Evolutionary conservation across 2,329 filamentous ascomycete species (phyloP), one percentile per base, ranked within the genome.

Genomic region (Apiospora pterosperma): DNA sequence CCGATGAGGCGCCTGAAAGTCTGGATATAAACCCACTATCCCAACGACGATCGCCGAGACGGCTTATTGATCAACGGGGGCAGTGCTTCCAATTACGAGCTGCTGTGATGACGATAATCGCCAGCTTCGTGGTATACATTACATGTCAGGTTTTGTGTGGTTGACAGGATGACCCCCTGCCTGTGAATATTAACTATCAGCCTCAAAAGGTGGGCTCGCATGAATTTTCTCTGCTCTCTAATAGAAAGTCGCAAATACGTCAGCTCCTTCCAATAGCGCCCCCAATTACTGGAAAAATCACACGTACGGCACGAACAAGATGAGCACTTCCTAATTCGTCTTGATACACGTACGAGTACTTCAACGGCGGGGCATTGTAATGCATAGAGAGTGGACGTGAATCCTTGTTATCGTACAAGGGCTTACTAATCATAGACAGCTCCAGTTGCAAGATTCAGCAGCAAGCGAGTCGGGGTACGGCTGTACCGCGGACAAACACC

Each of bases 151-250:
- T 11, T n/a, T 34, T 25, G 48, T n/a, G 48, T 55, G 25, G 48
- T 55, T 55, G 28, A n/a, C 16, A n/a, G n/a, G n/a, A n/a, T 19
- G n/a, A 55, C 28, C 48, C 48, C n/a, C n/a, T n/a, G n/a, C n/a
- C 48, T 55, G 48, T 19, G 48, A 10, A n/a, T 16, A 34, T 55
- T 28, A 55, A 55, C 48, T 55, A 19, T 52, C 48, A 55, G 48
- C 48, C 48, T 55, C 48, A 55, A 55, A 55, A 55, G 48, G 48
- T 55, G 48, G 48, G 48, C 48, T 55, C n/a, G 48, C 48, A 55
- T 55, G 48, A 55, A 34, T n/a, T 55, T 55, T n/a, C 28, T 31
- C 28, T n/a, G 48, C 19, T 55, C 25, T 55, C 28, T 34, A 55
- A 55, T 55, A 55, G 48, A 55, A 55, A 16, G 25, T 11, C 48